Conservation (phyloP, 2,329 filamentous ascomycete species). For the Aspergillus persii region DNA sequence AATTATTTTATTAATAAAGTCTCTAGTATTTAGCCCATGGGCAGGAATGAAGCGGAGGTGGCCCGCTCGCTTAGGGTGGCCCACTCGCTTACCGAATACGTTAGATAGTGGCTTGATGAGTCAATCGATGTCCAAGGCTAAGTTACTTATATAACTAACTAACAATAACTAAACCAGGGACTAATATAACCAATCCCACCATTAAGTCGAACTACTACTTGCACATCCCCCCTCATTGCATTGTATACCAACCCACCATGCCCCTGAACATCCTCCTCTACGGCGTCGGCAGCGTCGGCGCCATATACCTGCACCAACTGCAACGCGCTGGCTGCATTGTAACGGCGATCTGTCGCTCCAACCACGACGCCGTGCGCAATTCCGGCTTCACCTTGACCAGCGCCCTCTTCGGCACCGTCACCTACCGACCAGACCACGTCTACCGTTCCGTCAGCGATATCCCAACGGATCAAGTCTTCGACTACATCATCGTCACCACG, state of each 20-base stretch:
- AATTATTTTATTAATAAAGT: no score
- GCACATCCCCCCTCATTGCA: no score
- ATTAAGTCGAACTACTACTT: no score
- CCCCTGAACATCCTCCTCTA: slow-evolving; percentile 26
- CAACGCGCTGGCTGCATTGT: slow-evolving; percentile 25
- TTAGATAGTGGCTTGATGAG: no score
- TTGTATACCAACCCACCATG: neutral
- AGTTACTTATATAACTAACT: neutral
- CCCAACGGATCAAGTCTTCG: slow-evolving; percentile 32
- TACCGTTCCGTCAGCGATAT: slow-evolving; percentile 20
- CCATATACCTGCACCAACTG: slow-evolving; percentile 29
- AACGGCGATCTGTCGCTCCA: slow-evolving; percentile 34
- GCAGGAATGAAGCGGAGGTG: no score
- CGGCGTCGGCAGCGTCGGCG: slow-evolving; percentile 33
- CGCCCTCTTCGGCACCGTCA: slow-evolving; percentile 23
- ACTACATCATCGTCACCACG: slow-evolving; percentile 49
- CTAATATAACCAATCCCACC: neutral
- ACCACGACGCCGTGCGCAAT: slow-evolving; percentile 25
- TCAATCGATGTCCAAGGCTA: no score
- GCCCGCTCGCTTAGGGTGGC: no score
- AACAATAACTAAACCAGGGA: neutral
- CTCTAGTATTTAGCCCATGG: no score
- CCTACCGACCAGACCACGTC: slow-evolving; percentile 21
- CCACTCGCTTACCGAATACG: no score
- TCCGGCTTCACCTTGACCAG: slow-evolving; percentile 29